A percentile compares a stretch with the other conserved stretches of the same genome.
Conservation (phyloP, 2,329 filamentous ascomycete species). For the Albifimbria verrucaria region DNA sequence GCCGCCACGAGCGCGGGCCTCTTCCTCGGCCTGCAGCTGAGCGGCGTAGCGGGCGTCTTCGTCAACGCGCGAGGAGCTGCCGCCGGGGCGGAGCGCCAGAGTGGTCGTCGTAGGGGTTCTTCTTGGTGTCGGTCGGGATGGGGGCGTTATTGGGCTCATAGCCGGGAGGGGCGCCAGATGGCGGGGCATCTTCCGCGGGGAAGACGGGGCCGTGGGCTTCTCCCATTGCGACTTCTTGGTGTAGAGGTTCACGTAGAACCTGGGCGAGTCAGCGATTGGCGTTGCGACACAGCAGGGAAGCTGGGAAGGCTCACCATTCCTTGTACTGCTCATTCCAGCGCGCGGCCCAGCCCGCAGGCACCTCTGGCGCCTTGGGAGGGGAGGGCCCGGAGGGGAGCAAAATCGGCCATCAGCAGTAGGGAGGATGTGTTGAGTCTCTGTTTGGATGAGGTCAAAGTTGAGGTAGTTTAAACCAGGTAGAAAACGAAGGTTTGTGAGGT, state of each 20-base stretch:
- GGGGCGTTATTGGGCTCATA: constrained; percentile 50
- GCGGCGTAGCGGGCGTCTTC: constrained; percentile 74
- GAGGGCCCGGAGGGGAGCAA: constrained; percentile 54
- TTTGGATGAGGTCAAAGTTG: not conserved
- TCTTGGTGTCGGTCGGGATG: constrained; percentile 55
- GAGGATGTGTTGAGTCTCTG: not conserved
- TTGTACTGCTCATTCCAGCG: constrained; percentile 86
- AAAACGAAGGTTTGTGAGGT: not conserved
- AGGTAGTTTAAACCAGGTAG: not conserved
- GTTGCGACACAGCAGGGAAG: not conserved
- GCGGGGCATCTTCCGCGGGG: constrained; percentile 37
- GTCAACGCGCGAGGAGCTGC: constrained; percentile 35
- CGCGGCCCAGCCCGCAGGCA: constrained; percentile 69
- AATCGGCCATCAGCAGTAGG: constrained; percentile 46
- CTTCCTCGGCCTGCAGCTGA: constrained; percentile 79
- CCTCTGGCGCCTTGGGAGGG: constrained; percentile 61
- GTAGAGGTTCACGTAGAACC: constrained; percentile 87
- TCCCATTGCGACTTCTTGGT: constrained; percentile 94
- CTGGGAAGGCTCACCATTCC: constrained; percentile 63
- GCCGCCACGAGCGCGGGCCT: constrained; percentile 51
- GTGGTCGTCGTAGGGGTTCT: constrained; percentile 64
- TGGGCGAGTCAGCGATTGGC: constrained; percentile 29
- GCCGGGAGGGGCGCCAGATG: constrained; percentile 63
- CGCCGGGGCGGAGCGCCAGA: constrained; percentile 28
- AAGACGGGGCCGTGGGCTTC: constrained; percentile 69